These are phyloP conservation scores for Tephrocybe sp. DNA, from an alignment of 768 basidiomycete species.

Conservation along the genomic window DNA sequence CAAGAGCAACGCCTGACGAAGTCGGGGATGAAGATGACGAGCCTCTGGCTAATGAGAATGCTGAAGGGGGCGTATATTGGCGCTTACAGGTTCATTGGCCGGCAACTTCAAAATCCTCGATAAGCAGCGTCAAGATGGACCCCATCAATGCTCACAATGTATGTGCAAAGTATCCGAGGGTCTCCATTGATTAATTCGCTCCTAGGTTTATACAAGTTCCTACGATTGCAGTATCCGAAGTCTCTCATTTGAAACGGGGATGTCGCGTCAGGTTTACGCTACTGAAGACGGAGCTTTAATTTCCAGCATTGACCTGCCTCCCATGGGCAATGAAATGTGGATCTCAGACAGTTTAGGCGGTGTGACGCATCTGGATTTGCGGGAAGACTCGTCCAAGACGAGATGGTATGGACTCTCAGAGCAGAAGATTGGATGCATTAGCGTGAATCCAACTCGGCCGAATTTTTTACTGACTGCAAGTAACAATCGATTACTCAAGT, in stretches of 20 bases:
- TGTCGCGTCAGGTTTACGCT: slow-evolving; percentile 69
- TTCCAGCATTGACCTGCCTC: slow-evolving; percentile 67
- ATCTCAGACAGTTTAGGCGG: slow-evolving; percentile 75
- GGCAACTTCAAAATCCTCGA: slow-evolving; percentile 73
- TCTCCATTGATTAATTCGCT: slow-evolving; percentile 4
- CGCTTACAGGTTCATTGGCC: slow-evolving; percentile 85
- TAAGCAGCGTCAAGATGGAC: slow-evolving; percentile 77
- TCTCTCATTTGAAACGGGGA: slow-evolving; percentile 70
- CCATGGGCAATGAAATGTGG: slow-evolving; percentile 80
- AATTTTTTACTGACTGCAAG: slow-evolving; percentile 73
- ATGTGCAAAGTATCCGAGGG: slow-evolving; percentile 17
- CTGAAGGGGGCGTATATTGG: slow-evolving; percentile 77
- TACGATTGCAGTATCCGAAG: slow-evolving; percentile 80
- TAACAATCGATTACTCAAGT: slow-evolving; percentile 74
- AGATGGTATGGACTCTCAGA: slow-evolving; percentile 67
- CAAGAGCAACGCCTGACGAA: slow-evolving; percentile 68
- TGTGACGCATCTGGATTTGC: slow-evolving; percentile 73
- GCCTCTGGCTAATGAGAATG: slow-evolving; percentile 33
- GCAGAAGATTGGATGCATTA: slow-evolving; percentile 77
- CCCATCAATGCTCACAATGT: slow-evolving; percentile 76
- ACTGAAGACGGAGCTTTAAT: slow-evolving; percentile 58
- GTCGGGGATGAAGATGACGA: slow-evolving; percentile 64
- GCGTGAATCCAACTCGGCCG: slow-evolving; percentile 71
- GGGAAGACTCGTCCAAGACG: slow-evolving; percentile 55
- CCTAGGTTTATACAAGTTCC: slow-evolving; percentile 75